Conservation (phyloP, 306 rosid species). For the Arachis stenosperma region DNA sequence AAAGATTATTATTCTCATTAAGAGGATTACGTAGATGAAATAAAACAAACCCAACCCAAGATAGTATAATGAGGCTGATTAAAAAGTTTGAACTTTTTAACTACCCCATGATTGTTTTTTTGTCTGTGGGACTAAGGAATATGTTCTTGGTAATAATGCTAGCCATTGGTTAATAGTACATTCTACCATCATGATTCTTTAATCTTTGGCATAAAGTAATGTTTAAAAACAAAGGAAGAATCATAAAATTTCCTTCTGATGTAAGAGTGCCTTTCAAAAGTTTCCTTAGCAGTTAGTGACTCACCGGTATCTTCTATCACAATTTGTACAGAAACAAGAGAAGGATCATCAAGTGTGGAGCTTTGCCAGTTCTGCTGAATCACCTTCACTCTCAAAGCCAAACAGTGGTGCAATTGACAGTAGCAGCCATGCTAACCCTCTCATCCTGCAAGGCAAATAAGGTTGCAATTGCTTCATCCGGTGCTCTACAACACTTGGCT, state of each 20-base stretch:
- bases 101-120: conserved; percentile 34
- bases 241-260: conserved; percentile 38
- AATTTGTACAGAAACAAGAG: conserved; percentile 66
- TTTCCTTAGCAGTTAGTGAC: conserved; percentile 22
- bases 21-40: conserved; percentile 1
- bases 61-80: background rate
- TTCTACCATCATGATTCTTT: conserved; percentile 44
- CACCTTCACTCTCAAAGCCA: conserved; percentile 63
- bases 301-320: background rate
- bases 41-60: background rate
- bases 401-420: conserved; percentile 49
- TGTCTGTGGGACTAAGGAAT: conserved; percentile 53
- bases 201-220: conserved; percentile 45
- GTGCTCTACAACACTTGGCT: conserved; percentile 54
- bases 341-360: conserved; percentile 63
- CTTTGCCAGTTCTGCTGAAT: conserved; percentile 55
- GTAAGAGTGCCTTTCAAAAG: conserved; percentile 36
- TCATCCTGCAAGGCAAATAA: conserved; percentile 83
- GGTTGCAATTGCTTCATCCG: conserved; percentile 63
- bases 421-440: conserved; percentile 61
- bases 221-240: conserved; percentile 27
- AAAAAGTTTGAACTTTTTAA: conserved; percentile 42
- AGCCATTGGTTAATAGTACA: conserved; percentile 37
- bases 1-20: background rate
- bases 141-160: conserved; percentile 48